These are phyloP conservation scores for Takakia lepidozioides DNA, from an alignment of 225 moss, liverwort and hornwort species.

Conservation along the genomic window DNA sequence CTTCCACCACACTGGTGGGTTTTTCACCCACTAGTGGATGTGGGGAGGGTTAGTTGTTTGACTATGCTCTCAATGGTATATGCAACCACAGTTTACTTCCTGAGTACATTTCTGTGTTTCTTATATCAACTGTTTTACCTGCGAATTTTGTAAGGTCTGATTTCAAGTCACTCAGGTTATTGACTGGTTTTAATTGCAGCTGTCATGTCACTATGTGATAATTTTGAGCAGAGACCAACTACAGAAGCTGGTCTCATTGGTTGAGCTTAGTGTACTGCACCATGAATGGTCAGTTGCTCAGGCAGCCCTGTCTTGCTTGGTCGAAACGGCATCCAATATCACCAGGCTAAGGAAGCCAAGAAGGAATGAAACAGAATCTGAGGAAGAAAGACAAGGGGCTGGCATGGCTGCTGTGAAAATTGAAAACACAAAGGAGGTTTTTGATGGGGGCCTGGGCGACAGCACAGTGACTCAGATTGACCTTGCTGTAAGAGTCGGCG, in stretches of 20 bases:
- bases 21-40: too few relatives aligned
- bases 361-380: constrained; percentile 10
- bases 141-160: too few relatives aligned
- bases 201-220: constrained; percentile 40
- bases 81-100: too few relatives aligned
- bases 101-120: too few relatives aligned
- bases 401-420: constrained; percentile 4
- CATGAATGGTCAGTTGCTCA: constrained; percentile 54
- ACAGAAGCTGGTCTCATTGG: constrained; percentile 42
- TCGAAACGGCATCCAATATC: constrained; percentile 44
- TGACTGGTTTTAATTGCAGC: constrained; percentile 47
- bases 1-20: too few relatives aligned
- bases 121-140: too few relatives aligned
- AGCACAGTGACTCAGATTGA: too few relatives aligned
- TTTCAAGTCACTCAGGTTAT: too few relatives aligned
- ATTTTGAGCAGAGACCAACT: constrained; percentile 35
- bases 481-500: constrained; percentile 54
- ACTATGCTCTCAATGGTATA: too few relatives aligned
- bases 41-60: too few relatives aligned
- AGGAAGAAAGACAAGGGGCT: constrained; percentile 10
- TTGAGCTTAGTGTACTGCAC: constrained; percentile 51
- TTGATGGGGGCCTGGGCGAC: constrained; percentile 9
- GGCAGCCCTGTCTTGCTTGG: constrained; percentile 64
- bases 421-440: too few relatives aligned
- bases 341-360: constrained; percentile 15